phyloP scores from a whole-genome alignment of 2,329 filamentous ascomycete species.

The Colletotrichum falcatum region DNA sequence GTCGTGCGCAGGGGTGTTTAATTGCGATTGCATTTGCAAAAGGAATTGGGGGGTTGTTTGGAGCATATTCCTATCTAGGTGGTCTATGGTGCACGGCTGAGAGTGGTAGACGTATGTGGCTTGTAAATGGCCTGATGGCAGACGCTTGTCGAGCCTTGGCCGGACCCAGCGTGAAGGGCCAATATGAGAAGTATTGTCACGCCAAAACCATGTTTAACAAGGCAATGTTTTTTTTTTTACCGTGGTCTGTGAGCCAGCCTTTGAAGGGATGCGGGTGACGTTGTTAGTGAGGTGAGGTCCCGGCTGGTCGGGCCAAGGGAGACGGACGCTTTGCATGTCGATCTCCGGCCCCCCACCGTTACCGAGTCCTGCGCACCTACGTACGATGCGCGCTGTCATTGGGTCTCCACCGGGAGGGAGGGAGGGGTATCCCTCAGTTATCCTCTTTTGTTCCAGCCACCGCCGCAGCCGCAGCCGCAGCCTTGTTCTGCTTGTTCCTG shows the following conservation, averaged over 20 bases:
- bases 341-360: not conserved
- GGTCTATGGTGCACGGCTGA: not conserved
- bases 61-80: slow-evolving; percentile 31
- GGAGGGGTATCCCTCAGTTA: not conserved
- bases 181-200: slow-evolving; percentile 3
- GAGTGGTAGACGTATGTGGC: slow-evolving; percentile 23
- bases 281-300: slow-evolving; percentile 21
- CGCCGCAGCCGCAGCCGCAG: not conserved
- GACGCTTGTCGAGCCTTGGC: slow-evolving; percentile 20
- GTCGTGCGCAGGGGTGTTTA: slow-evolving; percentile 18
- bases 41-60: slow-evolving; percentile 27
- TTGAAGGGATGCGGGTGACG: slow-evolving; percentile 14
- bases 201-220: not conserved
- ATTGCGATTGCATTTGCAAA: slow-evolving; percentile 18
- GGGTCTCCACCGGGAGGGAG: not conserved
- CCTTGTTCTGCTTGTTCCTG: slow-evolving; percentile 40
- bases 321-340: not conserved
- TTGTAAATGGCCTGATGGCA: slow-evolving; percentile 31
- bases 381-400: not conserved
- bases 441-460: not conserved
- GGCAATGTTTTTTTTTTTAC: not conserved
- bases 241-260: not conserved
- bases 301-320: slow-evolving; percentile 29
- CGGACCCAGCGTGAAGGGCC: slow-evolving; percentile 7
- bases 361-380: no score